phyloP scores from a whole-genome alignment of 805 yeast species.

The Kazachstania viticola region DNA sequence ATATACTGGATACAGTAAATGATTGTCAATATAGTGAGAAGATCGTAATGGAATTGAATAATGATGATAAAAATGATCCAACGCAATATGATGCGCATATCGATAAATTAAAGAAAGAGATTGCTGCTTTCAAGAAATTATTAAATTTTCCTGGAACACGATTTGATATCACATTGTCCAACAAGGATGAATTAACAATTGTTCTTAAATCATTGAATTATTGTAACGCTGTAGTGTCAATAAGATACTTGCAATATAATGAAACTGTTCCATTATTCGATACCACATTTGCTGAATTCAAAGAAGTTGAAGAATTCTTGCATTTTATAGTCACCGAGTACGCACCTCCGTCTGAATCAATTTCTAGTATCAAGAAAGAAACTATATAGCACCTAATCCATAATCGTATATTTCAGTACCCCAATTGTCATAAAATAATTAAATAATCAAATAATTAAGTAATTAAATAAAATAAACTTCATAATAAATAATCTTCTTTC shows the following conservation, averaged over 20 bases:
- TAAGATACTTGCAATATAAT: conserved; percentile 10
- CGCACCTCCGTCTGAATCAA: no score
- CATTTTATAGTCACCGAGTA: conserved; percentile 24
- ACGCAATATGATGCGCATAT: conserved; percentile 8
- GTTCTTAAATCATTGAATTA: conserved; percentile 22
- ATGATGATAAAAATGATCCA: neutral
- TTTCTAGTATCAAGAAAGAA: conserved; percentile 4
- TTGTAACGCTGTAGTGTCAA: conserved; percentile 20
- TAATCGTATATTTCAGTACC: neutral
- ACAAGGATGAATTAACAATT: conserved; percentile 8
- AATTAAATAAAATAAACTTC: no score
- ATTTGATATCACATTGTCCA: conserved; percentile 9
- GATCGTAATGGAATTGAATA: neutral
- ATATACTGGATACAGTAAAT: conserved; percentile 14
- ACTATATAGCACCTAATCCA: neutral
- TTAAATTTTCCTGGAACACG: conserved; percentile 15
- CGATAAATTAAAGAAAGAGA: conserved; percentile 15
- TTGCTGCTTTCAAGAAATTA: conserved; percentile 14
- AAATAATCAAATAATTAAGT: no score
- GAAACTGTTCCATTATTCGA: conserved; percentile 9
- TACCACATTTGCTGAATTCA: conserved; percentile 23
- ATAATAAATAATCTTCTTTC: no score
- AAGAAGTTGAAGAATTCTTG: conserved; percentile 26
- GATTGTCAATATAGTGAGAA: conserved; percentile 6
- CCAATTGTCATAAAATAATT: no score